Evolutionary conservation across 768 basidiomycete species (phyloP), one percentile per base, ranked within the genome.

Genomic region (Podaxis sp.): DNA sequence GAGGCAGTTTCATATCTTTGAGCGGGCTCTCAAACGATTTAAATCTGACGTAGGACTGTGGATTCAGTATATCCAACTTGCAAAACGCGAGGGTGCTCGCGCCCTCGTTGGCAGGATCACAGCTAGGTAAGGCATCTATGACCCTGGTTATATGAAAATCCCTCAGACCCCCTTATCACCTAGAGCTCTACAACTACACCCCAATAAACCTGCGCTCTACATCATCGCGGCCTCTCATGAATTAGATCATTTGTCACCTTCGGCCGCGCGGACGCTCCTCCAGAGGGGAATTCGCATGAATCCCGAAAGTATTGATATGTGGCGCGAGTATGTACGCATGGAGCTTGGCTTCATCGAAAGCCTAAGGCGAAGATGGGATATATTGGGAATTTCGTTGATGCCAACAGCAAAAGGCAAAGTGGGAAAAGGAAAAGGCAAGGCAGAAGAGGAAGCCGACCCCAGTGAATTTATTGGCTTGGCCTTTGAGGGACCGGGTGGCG

Each of bases 311-410:
- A 73, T 83, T 36, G 86, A 88, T 61, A 78, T 98, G 74, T 98
- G 95, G 95, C 80, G 80, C 22, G 94, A 96, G 73, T 96, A 95
- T 71, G 86, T 94, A 65, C 87, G 87, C 71, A 93, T 97, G 85
- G 95, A 98, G 72, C 75, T 96, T 4, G 87, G 87, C 2, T 96
- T 93, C 73, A 78, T 93, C 7, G 94, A 96, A 76, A 85, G 84
- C 13, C 75, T 96, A 53, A 79, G 91, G 41, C 77, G 91, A 65
- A 80, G 94, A 56, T 94, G 93, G 93, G 85, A 80, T 50, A 78
- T 92, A 7, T 78, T 96, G 19, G 94, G 94, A 7, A 88, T 96
- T 56, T 67, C 72, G 24, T 59, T 66, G 62, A 54, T 67, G 50
- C 47, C 38, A 2, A 49, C 53, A 19, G 19, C 27, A 40, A 38